These are phyloP conservation scores for Lizonia empirigonia DNA, from an alignment of 2,329 filamentous ascomycete species.

Conservation along the genomic window DNA sequence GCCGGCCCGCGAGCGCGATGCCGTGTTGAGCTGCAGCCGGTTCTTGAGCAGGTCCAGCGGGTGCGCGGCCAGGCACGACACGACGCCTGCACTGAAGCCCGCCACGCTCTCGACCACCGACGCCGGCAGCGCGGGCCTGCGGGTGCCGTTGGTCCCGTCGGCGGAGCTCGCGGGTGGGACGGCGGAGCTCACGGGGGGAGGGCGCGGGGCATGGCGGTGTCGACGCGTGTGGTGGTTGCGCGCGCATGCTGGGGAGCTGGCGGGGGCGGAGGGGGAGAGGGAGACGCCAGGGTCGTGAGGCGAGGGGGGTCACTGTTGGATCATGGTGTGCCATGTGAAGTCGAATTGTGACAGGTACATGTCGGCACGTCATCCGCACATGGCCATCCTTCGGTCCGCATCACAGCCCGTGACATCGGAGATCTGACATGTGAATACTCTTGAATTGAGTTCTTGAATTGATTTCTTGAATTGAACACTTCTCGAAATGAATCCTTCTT, in stretches of 20 bases:
- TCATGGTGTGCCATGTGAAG: slow-evolving; percentile 9
- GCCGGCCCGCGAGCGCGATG: slow-evolving; percentile 54
- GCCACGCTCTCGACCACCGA: slow-evolving; percentile 85
- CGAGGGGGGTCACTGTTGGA: slow-evolving; percentile 1
- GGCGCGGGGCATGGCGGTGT: slow-evolving; percentile 55
- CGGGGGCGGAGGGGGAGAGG: not conserved
- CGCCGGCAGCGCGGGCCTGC: slow-evolving; percentile 56
- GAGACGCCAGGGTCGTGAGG: slow-evolving; percentile 3
- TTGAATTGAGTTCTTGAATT: no score
- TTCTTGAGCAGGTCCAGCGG: slow-evolving; percentile 97
- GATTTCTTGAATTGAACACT: no score
- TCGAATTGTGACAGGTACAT: not conserved
- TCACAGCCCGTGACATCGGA: no score
- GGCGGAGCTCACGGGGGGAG: slow-evolving; percentile 57
- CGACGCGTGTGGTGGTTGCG: slow-evolving; percentile 12
- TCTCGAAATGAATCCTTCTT: no score
- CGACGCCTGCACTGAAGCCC: slow-evolving; percentile 84
- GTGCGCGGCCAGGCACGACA: slow-evolving; percentile 85
- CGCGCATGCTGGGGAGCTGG: slow-evolving; percentile 29
- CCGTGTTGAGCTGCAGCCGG: slow-evolving; percentile 72
- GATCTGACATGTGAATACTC: no score
- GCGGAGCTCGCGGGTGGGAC: slow-evolving; percentile 53
- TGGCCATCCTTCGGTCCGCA: slow-evolving; percentile 2
- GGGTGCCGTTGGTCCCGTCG: slow-evolving; percentile 47
- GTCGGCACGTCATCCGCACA: slow-evolving; percentile 11